Percentiles rank a stretch among this genome's conserved stretches.
These are phyloP conservation scores for Ambrosia artemisiifolia DNA, from an alignment of 129 eudicot genomes.

Conservation along the genomic window DNA sequence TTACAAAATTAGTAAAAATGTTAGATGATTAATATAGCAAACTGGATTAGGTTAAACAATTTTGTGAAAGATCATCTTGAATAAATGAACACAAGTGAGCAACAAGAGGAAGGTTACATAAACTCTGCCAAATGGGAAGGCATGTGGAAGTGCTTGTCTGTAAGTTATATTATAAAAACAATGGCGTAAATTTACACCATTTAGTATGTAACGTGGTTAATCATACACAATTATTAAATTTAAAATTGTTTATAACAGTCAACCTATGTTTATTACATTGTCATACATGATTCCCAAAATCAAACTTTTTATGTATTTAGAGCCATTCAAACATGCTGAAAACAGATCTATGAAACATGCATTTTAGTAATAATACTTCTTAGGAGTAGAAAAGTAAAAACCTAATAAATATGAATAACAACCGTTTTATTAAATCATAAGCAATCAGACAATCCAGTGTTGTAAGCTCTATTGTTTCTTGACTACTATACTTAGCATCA, in stretches of 20 bases:
- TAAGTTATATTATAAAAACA: not conserved
- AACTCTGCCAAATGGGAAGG: not conserved
- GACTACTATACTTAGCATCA: slow-evolving; percentile 4
- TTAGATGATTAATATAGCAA: not conserved
- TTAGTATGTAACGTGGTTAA: not conserved
- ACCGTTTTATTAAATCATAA: not conserved
- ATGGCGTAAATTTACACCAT: not conserved
- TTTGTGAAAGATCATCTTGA: not conserved
- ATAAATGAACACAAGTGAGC: not conserved
- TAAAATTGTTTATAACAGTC: not conserved
- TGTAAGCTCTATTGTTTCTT: slow-evolving; percentile 12
- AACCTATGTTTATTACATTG: not conserved
- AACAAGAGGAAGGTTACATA: not conserved
- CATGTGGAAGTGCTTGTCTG: not conserved
- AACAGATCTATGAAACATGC: not conserved
- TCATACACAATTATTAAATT: not conserved
- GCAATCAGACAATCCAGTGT: slow-evolving; percentile 10
- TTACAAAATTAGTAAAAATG: slow-evolving; percentile 5
- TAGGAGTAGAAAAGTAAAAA: not conserved
- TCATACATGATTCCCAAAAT: not conserved
- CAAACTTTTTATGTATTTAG: not conserved
- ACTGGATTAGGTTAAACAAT: not conserved
- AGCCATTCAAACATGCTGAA: not conserved
- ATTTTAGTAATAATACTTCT: not conserved
- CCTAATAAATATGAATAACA: not conserved